Conservation (phyloP, 2,329 filamentous ascomycete genomes). For the Aulographum hederae region DNA sequence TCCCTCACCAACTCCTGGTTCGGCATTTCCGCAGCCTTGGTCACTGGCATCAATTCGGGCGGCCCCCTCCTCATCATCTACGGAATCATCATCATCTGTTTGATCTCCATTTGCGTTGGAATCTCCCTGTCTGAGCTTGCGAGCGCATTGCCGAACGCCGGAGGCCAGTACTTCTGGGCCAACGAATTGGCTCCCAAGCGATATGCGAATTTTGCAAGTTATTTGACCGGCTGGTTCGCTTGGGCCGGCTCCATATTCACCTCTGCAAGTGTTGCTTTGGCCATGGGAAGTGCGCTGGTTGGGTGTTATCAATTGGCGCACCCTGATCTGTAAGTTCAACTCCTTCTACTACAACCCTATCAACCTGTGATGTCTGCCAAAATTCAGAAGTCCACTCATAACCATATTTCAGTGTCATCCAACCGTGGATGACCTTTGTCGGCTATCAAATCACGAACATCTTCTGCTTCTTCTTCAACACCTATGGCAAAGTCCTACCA, state of each 20-base stretch:
- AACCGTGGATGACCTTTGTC: constrained; percentile 21
- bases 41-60: constrained; percentile 32
- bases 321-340: constrained; percentile 28
- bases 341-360: neutral
- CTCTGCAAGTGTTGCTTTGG: constrained; percentile 31
- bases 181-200: constrained; percentile 27
- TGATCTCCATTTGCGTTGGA: constrained; percentile 27
- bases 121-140: constrained; percentile 28
- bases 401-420: constrained; percentile 11
- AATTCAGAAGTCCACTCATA: constrained; percentile 1
- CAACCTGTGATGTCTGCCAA: neutral
- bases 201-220: constrained; percentile 26
- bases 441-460: constrained; percentile 29
- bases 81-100: constrained; percentile 26
- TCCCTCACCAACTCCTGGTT: constrained; percentile 34
- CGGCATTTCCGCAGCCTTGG: constrained; percentile 28
- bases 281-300: constrained; percentile 27
- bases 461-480: constrained; percentile 31
- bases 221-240: constrained; percentile 28
- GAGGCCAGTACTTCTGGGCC: constrained; percentile 34
- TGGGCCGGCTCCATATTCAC: constrained; percentile 38
- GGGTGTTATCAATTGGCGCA: constrained; percentile 34
- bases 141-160: constrained; percentile 30
- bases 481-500: constrained; percentile 18
- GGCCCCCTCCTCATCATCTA: constrained; percentile 31